These are phyloP conservation scores for Leccinum variicolor DNA, from an alignment of 768 basidiomycete genomes.

Conservation along the genomic window DNA sequence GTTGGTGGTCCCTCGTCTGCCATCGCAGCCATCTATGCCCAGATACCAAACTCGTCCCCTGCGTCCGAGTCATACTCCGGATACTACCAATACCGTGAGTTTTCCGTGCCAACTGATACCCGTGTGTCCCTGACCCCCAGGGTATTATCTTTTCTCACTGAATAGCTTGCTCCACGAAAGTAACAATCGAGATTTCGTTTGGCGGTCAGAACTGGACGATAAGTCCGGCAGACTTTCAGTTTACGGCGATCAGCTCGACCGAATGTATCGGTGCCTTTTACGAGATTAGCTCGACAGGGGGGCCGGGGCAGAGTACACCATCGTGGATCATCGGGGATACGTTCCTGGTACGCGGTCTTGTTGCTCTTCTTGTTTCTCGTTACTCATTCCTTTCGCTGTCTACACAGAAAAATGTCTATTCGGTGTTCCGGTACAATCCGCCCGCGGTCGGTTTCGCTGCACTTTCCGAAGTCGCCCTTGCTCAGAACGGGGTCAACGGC, in stretches of 20 bases:
- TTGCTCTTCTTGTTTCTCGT: neutral
- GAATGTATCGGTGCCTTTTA: conserved; percentile 57
- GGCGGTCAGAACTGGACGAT: conserved; percentile 47
- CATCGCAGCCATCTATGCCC: conserved; percentile 42
- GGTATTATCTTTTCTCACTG: neutral
- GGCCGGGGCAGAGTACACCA: conserved; percentile 25
- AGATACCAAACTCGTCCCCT: conserved; percentile 41
- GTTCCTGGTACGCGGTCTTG: conserved; percentile 33
- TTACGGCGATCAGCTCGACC: conserved; percentile 33
- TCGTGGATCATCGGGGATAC: conserved; percentile 56
- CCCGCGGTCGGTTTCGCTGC: conserved; percentile 50
- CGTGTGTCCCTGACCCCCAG: neutral
- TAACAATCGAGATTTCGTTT: conserved; percentile 42
- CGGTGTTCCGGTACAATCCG: conserved; percentile 50
- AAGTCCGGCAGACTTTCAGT: conserved; percentile 45
- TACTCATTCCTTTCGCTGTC: neutral
- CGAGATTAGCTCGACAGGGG: conserved; percentile 30
- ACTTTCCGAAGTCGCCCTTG: conserved; percentile 32
- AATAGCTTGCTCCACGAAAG: conserved; percentile 34
- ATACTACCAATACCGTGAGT: conserved; percentile 46
- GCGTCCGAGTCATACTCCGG: conserved; percentile 38
- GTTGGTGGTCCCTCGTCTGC: conserved; percentile 46
- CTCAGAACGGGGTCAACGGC: conserved; percentile 30
- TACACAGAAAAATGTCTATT: conserved; percentile 51
- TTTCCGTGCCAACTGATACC: too few relatives aligned